These are phyloP conservation scores for Trypanosoma scelopori DNA, from an alignment of 208 protist species.

Conservation along the genomic window DNA sequence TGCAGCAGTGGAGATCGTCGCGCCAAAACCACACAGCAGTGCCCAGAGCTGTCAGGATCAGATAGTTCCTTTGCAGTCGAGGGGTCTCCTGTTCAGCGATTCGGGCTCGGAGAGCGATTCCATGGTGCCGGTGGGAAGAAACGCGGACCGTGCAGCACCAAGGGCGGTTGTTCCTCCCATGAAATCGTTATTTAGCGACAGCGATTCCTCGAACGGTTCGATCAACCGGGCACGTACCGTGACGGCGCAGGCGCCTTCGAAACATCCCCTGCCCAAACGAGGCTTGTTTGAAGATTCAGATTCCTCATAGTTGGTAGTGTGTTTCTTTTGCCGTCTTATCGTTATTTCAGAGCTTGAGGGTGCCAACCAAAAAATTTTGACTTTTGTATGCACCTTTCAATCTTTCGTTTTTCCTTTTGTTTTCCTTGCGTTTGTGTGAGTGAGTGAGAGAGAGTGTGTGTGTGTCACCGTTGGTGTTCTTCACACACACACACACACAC, in stretches of 20 bases:
- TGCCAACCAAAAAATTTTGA: conserved; percentile 4
- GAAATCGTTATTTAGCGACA: conserved; percentile 18
- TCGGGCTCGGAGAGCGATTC: conserved; percentile 10
- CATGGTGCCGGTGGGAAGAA: neutral
- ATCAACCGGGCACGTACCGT: neutral
- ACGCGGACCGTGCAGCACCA: neutral
- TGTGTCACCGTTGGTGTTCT: no score
- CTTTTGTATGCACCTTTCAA: conserved; percentile 2
- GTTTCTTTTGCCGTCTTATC: conserved; percentile 1
- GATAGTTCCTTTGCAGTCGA: neutral
- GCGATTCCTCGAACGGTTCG: conserved; percentile 14
- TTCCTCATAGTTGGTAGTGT: conserved; percentile 3
- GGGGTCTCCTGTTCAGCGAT: conserved; percentile 4
- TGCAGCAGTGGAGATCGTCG: neutral
- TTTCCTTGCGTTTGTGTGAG: conserved; percentile 1
- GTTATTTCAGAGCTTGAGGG: conserved; percentile 7
- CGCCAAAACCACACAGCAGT: neutral
- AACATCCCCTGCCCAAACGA: conserved; percentile 12
- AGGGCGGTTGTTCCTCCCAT: neutral
- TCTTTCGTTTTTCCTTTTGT: conserved; percentile 14
- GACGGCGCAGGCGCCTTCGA: neutral
- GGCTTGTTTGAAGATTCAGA: conserved; percentile 7
- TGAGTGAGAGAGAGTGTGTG: no score
- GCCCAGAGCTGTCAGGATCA: neutral
- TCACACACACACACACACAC: no score